A percentile compares a stretch with the other conserved stretches of the same genome.
Evolutionary conservation across 2,329 filamentous ascomycete genomes (phyloP).

Genomic region (Trichoderma harzianum): DNA sequence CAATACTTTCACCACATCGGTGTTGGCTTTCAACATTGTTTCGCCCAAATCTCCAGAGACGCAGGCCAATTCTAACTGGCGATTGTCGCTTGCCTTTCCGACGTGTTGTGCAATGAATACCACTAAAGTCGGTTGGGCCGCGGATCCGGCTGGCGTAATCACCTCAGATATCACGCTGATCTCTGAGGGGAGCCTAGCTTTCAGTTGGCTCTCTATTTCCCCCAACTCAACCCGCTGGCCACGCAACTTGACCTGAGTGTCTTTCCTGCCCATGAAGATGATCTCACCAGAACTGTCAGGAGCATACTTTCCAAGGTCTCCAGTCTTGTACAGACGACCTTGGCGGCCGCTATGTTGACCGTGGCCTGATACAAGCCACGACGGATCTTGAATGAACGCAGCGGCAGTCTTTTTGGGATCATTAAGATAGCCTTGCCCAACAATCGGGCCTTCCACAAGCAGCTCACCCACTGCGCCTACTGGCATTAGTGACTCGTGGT

Average conservation of each 20-base stretch:
- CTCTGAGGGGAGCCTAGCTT: constrained; percentile 33
- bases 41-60: not conserved
- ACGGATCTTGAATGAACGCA: constrained; percentile 28
- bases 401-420: constrained; percentile 31
- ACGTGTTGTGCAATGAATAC: not conserved
- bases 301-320: constrained; percentile 23
- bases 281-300: constrained; percentile 13
- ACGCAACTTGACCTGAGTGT: constrained; percentile 24
- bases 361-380: constrained; percentile 19
- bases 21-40: not conserved
- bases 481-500: constrained; percentile 20
- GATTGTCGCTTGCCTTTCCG: not conserved
- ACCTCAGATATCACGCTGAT: constrained; percentile 43
- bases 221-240: constrained; percentile 26
- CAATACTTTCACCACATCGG: not conserved
- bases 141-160: not conserved
- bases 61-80: not conserved
- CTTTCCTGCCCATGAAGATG: constrained; percentile 22
- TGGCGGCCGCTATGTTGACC: constrained; percentile 3
- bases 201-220: constrained; percentile 23
- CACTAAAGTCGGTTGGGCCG: not conserved
- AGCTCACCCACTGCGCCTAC: constrained; percentile 33
- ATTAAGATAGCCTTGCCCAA: constrained; percentile 50
- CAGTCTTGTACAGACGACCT: constrained; percentile 22
- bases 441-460: constrained; percentile 42